Evolutionary conservation across 129 eudicot genomes (phyloP).

Genomic region (Logfia minima): DNA sequence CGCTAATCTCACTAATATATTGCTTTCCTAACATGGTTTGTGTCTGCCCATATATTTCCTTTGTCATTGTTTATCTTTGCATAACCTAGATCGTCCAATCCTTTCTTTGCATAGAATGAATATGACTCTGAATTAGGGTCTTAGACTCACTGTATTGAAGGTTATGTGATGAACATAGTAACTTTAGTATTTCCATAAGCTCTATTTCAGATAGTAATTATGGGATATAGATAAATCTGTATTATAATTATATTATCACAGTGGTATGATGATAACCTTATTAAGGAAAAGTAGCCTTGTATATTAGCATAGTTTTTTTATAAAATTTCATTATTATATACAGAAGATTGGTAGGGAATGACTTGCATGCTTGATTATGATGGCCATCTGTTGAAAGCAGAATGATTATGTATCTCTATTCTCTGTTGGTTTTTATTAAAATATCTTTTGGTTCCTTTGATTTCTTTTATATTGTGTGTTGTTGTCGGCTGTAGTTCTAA

Average conservation of each 20-base stretch:
- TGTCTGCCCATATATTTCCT: constrained; percentile 6
- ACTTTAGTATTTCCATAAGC: not conserved
- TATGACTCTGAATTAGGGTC: not conserved
- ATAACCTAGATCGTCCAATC: not conserved
- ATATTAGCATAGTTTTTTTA: not conserved
- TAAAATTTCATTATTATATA: not conserved
- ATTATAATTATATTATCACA: not conserved
- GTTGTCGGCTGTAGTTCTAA: not conserved
- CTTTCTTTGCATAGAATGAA: not conserved
- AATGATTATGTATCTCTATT: not conserved
- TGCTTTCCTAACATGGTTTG: not conserved
- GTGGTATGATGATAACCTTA: too few species aligned
- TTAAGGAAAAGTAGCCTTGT: not conserved
- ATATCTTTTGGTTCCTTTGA: not conserved
- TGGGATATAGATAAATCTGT: not conserved
- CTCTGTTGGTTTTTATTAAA: not conserved
- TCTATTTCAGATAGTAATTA: not conserved
- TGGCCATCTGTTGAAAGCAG: not conserved
- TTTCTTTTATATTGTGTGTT: not conserved
- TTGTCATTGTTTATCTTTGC: not conserved
- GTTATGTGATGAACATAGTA: not conserved
- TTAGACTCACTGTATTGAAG: not conserved
- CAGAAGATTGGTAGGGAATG: not conserved
- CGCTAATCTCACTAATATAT: not conserved
- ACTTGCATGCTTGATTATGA: not conserved